phyloP scores from a whole-genome alignment of 2,329 filamentous ascomycete species.

The Ophiostoma novo-ulmi region DNA sequence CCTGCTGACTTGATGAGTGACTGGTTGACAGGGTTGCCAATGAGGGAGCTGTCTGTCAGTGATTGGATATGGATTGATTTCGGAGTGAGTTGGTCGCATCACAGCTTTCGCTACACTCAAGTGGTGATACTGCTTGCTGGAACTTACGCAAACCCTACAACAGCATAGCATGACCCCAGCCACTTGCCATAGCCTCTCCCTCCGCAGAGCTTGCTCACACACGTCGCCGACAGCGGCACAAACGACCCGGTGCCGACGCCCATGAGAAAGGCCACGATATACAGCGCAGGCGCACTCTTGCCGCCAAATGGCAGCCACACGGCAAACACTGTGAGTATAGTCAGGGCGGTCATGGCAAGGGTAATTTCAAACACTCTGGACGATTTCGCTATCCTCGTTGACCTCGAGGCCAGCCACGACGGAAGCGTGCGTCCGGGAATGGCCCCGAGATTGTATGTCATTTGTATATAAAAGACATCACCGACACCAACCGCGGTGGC shows the following conservation, averaged over 20 bases:
- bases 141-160: constrained; percentile 30
- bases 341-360: neutral
- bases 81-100: too few relatives aligned
- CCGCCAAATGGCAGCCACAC: constrained; percentile 33
- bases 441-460: constrained; percentile 34
- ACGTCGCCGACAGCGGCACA: constrained; percentile 32
- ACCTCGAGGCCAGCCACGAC: constrained; percentile 28
- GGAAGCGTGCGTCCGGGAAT: constrained; percentile 31
- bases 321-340: constrained; percentile 10
- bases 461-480: constrained; percentile 32
- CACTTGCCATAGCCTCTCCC: constrained; percentile 31
- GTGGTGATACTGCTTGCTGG: too few relatives aligned
- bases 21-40: constrained; percentile 29
- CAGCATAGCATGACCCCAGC: constrained; percentile 32
- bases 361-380: neutral
- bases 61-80: too few relatives aligned
- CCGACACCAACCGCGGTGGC: constrained; percentile 29
- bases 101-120: too few relatives aligned
- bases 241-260: constrained; percentile 33
- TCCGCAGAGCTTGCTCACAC: constrained; percentile 30
- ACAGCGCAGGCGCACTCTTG: constrained; percentile 27
- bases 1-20: constrained; percentile 27
- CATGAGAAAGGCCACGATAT: constrained; percentile 30
- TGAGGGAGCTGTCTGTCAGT: constrained; percentile 20
- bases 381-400: too few relatives aligned